Evolutionary conservation across 1,284 basidiomycete genomes (phyloP).

Genomic region (Trametes polyzona): DNA sequence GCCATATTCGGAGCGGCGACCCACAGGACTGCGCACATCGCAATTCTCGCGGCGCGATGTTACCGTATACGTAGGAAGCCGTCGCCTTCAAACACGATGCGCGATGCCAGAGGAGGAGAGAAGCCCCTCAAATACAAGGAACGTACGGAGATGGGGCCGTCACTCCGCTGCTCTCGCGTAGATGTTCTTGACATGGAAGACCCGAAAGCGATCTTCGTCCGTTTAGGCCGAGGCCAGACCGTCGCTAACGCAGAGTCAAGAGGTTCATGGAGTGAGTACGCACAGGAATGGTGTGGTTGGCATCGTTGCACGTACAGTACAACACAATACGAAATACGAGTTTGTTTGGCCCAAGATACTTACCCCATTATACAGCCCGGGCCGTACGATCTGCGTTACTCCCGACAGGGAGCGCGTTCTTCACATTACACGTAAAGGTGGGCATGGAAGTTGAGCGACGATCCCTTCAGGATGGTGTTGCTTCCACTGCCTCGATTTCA

Average conservation of each 20-base stretch:
- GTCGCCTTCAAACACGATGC: neutral
- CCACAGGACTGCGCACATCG: neutral
- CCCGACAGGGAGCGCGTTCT: too few species aligned
- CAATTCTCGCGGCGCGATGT: neutral
- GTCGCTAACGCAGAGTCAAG: neutral
- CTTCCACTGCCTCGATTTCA: neutral
- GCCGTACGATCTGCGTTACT: too few species aligned
- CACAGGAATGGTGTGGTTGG: too few species aligned
- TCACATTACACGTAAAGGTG: neutral
- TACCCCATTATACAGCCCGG: too few species aligned
- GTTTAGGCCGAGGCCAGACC: neutral
- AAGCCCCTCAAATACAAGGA: neutral
- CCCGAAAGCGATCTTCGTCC: neutral
- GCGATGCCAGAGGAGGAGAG: neutral
- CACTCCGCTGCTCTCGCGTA: neutral
- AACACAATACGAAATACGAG: too few species aligned
- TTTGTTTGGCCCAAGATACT: too few species aligned
- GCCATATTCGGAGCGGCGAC: constrained; percentile 9
- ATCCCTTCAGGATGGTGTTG: neutral
- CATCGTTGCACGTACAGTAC: too few species aligned
- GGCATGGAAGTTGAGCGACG: neutral
- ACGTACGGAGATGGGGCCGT: neutral
- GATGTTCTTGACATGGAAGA: neutral
- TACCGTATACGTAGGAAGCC: neutral
- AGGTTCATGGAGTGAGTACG: too few species aligned